Evolutionary conservation across 176 grass and related monocot genomes (phyloP).

Genomic region (Oryza meridionalis): DNA sequence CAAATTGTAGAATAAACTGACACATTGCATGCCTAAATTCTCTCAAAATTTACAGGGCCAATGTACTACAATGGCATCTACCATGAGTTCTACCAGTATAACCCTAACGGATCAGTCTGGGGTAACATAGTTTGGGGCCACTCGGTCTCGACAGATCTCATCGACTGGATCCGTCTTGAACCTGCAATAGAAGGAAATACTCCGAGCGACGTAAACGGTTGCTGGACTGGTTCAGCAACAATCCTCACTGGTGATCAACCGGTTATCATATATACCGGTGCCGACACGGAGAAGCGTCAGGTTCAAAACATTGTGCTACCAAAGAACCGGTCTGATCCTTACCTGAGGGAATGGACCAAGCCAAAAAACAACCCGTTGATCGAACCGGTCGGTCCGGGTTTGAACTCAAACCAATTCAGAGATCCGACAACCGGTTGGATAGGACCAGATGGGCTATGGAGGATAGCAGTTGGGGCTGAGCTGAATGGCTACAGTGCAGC

Average conservation of each 20-base stretch:
- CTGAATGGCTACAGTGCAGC: constrained; percentile 54
- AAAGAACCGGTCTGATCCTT: constrained; percentile 73
- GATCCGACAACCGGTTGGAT: constrained; percentile 94
- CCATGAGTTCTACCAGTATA: constrained; percentile 96
- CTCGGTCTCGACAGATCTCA: constrained; percentile 74
- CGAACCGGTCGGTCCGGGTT: constrained; percentile 37
- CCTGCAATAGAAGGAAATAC: constrained; percentile 47
- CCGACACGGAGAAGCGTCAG: constrained; percentile 57
- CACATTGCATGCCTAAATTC: not conserved
- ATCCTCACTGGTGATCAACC: constrained; percentile 43
- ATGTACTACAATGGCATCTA: constrained; percentile 96
- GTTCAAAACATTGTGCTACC: constrained; percentile 78
- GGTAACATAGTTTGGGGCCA: constrained; percentile 86
- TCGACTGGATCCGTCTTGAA: constrained; percentile 73
- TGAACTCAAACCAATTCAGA: constrained; percentile 63
- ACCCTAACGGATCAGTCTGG: constrained; percentile 62
- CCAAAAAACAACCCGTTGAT: constrained; percentile 71
- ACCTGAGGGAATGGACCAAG: constrained; percentile 80
- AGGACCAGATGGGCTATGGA: constrained; percentile 68
- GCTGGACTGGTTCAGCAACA: constrained; percentile 90
- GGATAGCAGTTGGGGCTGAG: constrained; percentile 67
- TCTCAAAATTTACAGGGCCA: constrained; percentile 59
- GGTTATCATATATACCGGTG: constrained; percentile 81
- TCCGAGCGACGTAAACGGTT: constrained; percentile 66
- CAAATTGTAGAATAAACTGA: constrained; percentile 8